Base-by-base conservation (phyloP, 2,329 filamentous ascomycete species). In the Nothophoma quercina region DNA sequence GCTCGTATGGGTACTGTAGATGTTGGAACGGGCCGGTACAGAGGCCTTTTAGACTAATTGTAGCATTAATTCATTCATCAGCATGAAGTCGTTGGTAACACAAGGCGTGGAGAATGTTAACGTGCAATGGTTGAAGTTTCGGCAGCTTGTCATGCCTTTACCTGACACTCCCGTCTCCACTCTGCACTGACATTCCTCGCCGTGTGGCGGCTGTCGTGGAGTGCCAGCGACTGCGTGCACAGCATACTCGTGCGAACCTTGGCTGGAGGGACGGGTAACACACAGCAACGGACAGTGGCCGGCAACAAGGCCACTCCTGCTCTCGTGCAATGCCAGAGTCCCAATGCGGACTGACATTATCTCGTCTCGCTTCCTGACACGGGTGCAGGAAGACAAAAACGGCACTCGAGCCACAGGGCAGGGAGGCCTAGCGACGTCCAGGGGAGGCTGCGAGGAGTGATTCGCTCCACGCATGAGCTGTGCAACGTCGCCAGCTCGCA, bases 201-300 rank as follows among this genome's bases (percentile, higher is more conserved):
- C 32, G 48, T 51, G 59, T 62, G 61, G 59, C 58, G 57, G 53
- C 58, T 61, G 61, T 56, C 34, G 61, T 63, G 58, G 55, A 61
- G 57, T 53, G 62, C 56, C 63, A 66, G 60, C 63, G 55, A 53
- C 50, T 53, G 50, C 29, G 50, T 38, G 32, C 50, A 53, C 50
- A 19, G 28, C 50, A 53, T 53, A 48, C 38, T 53, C 50, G 50
- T 53, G 44, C 50, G 32, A 35, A 42, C 26, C 50, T 53, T 46
- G 49, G 49, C 36, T 26, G n/a, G 21, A 35, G 42, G 42, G 35
- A 5, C 8, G 25, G 8, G 50, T 53, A 15, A 36, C 50, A 53
- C 43, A 41, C 26, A 47, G 44, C 32, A 35, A 39, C 38, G 28
- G 43, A 44, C 38, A 33, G 38, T 38, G 50, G 44, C 32, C 33